Base-by-base conservation (phyloP, 2,329 filamentous ascomycete species). In the Monascus ruber region DNA sequence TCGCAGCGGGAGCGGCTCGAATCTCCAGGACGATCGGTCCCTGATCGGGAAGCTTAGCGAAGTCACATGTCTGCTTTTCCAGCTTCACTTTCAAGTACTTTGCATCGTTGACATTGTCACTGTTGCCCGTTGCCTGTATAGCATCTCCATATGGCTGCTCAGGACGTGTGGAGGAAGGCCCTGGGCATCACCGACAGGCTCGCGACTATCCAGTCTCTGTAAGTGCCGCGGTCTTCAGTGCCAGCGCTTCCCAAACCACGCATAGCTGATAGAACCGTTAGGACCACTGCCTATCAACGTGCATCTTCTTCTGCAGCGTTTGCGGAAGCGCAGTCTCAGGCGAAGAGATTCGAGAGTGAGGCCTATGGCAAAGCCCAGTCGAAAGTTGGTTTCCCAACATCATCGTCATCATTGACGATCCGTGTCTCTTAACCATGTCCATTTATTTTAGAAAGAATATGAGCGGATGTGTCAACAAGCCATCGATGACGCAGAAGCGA, bases 141-240 rank as follows among this genome's bases (percentile, higher is more conserved):
- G 50, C 36, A 9, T 26, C 26, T 41, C 64, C 78, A 17, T 71
- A 64, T 62, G 57, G 39, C 48, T 11, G 47, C 53, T 28, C 36
- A 49, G 40, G 44, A 49, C 25, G 52, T 51, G 31, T 81, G 77
- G 77, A 72, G 65, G 50, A 54, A 55, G 24, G 59, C 61, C 2
- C 58, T 82, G 42, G 70, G 72, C 6, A 77, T 77, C 29, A 68
- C 73, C 8, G 73, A 79, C 38, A 70, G 81, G 40, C 77, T 81
- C 56, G 71, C 74, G 40, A 74, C 70, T 42, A 77, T 85, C 37
- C 70, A 81, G 47, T 72, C 65, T 42, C 66, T 82, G 77, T 80
- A 58, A 66, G 76, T 62, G 24, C 32, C 11, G 32, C 6, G 32
- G 17, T 17, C 17, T 17, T 17, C 17, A 24, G n/a, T 6, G 11